These are phyloP conservation scores for Sophora flavescens DNA, from an alignment of 306 rosid genomes.

Conservation along the genomic window DNA sequence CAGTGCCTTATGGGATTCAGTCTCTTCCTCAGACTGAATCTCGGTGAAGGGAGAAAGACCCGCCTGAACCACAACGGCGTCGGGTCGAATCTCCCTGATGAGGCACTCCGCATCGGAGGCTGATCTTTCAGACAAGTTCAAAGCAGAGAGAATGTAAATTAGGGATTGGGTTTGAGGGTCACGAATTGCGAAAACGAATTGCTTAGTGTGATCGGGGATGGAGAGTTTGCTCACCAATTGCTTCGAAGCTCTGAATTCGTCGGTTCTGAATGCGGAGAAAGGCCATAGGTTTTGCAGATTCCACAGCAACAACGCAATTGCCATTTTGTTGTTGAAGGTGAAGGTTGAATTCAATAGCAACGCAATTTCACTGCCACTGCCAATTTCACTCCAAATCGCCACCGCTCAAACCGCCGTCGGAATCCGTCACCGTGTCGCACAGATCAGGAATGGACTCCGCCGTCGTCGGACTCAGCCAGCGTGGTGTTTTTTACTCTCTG, in stretches of 20 bases:
- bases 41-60: slow-evolving; percentile 47
- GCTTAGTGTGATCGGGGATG: slow-evolving; percentile 68
- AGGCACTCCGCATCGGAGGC: slow-evolving; percentile 62
- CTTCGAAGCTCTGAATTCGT: slow-evolving; percentile 62
- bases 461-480: no score
- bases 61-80: slow-evolving; percentile 74
- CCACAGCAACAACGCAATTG: slow-evolving; percentile 52
- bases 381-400: not conserved
- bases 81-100: slow-evolving; percentile 70
- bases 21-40: slow-evolving; percentile 53
- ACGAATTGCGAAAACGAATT: slow-evolving; percentile 69
- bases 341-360: not conserved
- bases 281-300: slow-evolving; percentile 76
- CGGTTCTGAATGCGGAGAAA: slow-evolving; percentile 54
- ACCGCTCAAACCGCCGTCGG: no score
- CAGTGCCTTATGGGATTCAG: slow-evolving; percentile 44
- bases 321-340: slow-evolving; percentile 52
- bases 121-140: slow-evolving; percentile 74
- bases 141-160: slow-evolving; percentile 70
- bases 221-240: slow-evolving; percentile 62
- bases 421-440: no score
- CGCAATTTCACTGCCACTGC: no score
- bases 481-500: no score
- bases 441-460: no score
- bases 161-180: slow-evolving; percentile 66